Base-by-base conservation (phyloP, 208 protist genomes). In the Trypanosoma cruzi region DNA sequence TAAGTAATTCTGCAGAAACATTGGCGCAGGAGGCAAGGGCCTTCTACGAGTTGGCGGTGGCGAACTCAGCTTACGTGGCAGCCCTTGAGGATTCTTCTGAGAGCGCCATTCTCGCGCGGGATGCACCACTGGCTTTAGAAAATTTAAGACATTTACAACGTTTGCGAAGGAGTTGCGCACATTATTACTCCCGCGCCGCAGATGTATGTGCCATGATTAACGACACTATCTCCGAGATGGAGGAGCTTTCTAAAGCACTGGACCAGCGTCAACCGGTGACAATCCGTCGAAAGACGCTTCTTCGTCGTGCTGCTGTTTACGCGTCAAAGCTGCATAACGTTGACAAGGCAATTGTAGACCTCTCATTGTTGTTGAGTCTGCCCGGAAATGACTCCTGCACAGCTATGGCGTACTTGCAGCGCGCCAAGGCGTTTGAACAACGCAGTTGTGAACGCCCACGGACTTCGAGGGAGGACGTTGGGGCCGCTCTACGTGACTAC, bases 261-360 rank as follows among this genome's bases (percentile, higher is more conserved):
- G 88, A 93, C 55, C 87, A 82, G 3, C 52, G 73, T n/a, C 85
- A 93, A 77, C 74, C 75, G 6, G 24, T 55, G 28, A 54, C 79
- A 20, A 76, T 70, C n/a, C 91, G 85, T 14, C 75, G 82, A 31
- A 66, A 78, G 16, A 94, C 86, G 13, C 79, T 93, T 44, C 77
- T 96, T 26, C 77, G 77, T 4, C 88, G 91, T n/a, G 91, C 88
- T n/a, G 75, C 78, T 1, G 74, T 92, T 36, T 88, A 88, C 68
- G 75, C 80, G 2, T 81, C 85, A 22, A 70, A 82, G 44, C 54
- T 86, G 20, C 49, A 68, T n/a, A 73, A 88, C 59, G 71, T 84
- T 72, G 81, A 89, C 58, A 67, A 82, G 22, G 91, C 91, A 20
- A 92, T 96, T 73, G 77, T 80, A 26, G 91, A 96, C 66, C 90